phyloP scores from a whole-genome alignment of 108 stramenopile species.

The Cyclotella atomus region DNA sequence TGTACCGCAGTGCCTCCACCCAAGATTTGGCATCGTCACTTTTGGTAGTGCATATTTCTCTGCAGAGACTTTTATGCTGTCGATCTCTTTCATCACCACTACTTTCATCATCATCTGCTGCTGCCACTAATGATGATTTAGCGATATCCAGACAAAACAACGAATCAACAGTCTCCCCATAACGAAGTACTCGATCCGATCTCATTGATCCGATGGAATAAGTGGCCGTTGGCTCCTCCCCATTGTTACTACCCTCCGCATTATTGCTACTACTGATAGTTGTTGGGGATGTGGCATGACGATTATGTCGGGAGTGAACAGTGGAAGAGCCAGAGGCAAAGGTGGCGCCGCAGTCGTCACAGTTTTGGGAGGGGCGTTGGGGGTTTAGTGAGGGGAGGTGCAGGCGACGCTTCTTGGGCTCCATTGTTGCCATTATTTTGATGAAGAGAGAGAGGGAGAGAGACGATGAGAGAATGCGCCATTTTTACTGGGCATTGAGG shows the following conservation, averaged over 20 bases:
- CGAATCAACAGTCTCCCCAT: slow-evolving; percentile 72
- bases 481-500: too few species aligned
- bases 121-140: not conserved
- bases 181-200: slow-evolving; percentile 58
- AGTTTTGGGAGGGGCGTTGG: not conserved
- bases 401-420: slow-evolving; percentile 1
- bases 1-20: slow-evolving; percentile 33
- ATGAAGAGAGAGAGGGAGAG: not conserved
- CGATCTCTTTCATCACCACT: not conserved
- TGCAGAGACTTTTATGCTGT: slow-evolving; percentile 13
- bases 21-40: slow-evolving; percentile 32
- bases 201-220: not conserved
- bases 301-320: not conserved
- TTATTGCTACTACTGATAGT: not conserved
- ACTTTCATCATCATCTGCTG: not conserved
- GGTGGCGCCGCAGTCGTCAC: not conserved
- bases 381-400: slow-evolving; percentile 16
- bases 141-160: slow-evolving; percentile 61
- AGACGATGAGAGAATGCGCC: too few species aligned
- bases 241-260: not conserved
- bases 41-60: slow-evolving; percentile 20
- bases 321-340: not conserved
- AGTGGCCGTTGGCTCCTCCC: slow-evolving; percentile 1
- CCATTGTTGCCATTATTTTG: not conserved
- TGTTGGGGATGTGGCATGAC: too few species aligned